Base-by-base conservation (phyloP, 768 basidiomycete species). In the Chalciporus chontae region DNA sequence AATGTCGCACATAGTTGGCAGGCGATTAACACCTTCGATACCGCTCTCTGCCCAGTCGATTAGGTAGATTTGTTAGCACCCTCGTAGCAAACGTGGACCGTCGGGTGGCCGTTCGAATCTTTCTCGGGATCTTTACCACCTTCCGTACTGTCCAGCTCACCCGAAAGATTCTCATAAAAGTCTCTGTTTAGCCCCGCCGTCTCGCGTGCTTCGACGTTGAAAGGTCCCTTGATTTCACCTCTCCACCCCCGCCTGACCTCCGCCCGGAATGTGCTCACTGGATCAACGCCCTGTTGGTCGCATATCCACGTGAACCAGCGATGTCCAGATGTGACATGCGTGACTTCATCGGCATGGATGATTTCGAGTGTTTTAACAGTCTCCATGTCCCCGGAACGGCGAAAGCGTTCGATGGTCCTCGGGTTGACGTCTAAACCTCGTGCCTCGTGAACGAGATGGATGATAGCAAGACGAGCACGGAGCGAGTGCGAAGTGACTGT, bases 361-460 rank as follows among this genome's bases (percentile, higher is more conserved):
- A 87, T 74, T 58, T 89, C 82, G 66, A 92, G 76, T 24, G 79
- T 78, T 14, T 73, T 66, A 38, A 88, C 85, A 38, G 80, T 87
- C 47, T 85, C 84, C 31, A 50, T 51, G 61, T 90, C 87, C 17
- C 84, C 81, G 11, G 83, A 83, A 32, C 77, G 74, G 5, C 78
- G 71, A 59, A 90, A 87, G 47, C 81, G 78, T 53, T 80, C 83
- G 47, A 93, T 90, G 6, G 87, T 90, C 18, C 74, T 75, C 0
- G 89, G 90, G 61, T 93, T 91, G 46, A 90, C 85, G 67, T 91
- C 90, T 15, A 93, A 73, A 5, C 90, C 90, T 23, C 89, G 72
- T 3, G 89, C 88, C 71, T 91, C 89, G 63, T 90, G 88, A 1
- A 91, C 87, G 14, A 92, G 80, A 57, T 90, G 88, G 58, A 94